Conservation (phyloP, 352 stramenopile genomes). For the Peronospora tabacina region DNA sequence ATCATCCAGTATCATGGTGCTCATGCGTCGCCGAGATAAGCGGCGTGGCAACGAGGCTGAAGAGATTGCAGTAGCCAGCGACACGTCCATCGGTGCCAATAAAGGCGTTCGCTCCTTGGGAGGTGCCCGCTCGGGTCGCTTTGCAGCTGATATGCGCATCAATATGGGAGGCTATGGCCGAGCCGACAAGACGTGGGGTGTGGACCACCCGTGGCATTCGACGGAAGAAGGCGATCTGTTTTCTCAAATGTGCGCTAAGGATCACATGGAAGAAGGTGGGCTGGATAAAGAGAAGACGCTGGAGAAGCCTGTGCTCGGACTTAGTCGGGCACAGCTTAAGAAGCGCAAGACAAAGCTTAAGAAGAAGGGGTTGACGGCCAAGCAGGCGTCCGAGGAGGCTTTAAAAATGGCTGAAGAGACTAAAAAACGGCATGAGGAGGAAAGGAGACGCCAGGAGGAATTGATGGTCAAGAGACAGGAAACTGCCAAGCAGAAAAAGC, state of each 20-base stretch:
- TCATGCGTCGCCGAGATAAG: slow-evolving; percentile 67
- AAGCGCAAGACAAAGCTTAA: slow-evolving; percentile 71
- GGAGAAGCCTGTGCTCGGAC: slow-evolving; percentile 35
- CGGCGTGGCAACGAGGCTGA: slow-evolving; percentile 51
- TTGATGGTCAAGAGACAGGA: slow-evolving; percentile 11
- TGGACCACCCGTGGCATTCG: slow-evolving; percentile 74
- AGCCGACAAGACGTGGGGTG: slow-evolving; percentile 67
- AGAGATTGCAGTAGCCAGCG: slow-evolving; percentile 52
- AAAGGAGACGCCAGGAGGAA: slow-evolving; percentile 15
- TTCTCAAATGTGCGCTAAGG: slow-evolving; percentile 37
- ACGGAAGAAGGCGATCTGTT: slow-evolving; percentile 46
- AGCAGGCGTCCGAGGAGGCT: slow-evolving; percentile 24
- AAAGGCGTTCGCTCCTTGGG: slow-evolving; percentile 56
- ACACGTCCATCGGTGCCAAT: slow-evolving; percentile 56
- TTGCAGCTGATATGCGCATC: slow-evolving; percentile 74
- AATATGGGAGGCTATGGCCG: slow-evolving; percentile 65
- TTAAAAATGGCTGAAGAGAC: slow-evolving; percentile 29
- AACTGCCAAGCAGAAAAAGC: slow-evolving; percentile 20
- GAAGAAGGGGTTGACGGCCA: slow-evolving; percentile 38
- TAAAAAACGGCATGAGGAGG: slow-evolving; percentile 22
- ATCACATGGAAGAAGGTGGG: slow-evolving; percentile 58
- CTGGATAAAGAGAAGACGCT: slow-evolving; percentile 32
- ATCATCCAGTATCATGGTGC: slow-evolving; percentile 40
- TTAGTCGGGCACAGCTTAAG: slow-evolving; percentile 71
- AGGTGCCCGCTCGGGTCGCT: slow-evolving; percentile 47